phyloP scores from a whole-genome alignment of 2,329 filamentous ascomycete genomes.

The Colletotrichum tanaceti region DNA sequence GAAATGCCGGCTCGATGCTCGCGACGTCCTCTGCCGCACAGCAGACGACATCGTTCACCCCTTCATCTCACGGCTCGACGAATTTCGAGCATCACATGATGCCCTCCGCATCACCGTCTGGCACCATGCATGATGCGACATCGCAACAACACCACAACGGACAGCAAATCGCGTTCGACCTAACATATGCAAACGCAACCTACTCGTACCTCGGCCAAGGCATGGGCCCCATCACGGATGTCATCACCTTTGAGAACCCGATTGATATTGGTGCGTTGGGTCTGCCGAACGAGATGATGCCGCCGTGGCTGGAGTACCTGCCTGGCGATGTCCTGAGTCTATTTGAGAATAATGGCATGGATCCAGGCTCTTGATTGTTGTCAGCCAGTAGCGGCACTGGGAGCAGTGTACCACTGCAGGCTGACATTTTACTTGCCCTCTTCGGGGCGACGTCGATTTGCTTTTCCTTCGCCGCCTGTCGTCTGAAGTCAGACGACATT shows the following conservation, averaged over 20 bases:
- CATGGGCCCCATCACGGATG: slow-evolving; percentile 51
- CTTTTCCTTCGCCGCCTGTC: too few relatives aligned
- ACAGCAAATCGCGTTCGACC: slow-evolving; percentile 25
- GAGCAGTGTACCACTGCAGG: background rate
- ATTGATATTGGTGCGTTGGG: slow-evolving; percentile 78
- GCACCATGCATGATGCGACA: slow-evolving; percentile 52
- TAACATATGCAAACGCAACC: slow-evolving; percentile 19
- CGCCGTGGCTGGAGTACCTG: slow-evolving; percentile 78
- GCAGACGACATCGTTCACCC: slow-evolving; percentile 49
- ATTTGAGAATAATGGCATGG: slow-evolving; percentile 53
- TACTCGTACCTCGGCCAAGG: slow-evolving; percentile 44
- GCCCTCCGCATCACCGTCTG: slow-evolving; percentile 55
- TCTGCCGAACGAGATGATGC: slow-evolving; percentile 72
- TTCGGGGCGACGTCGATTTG: too few relatives aligned
- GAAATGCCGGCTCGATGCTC: slow-evolving; percentile 44
- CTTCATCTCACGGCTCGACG: slow-evolving; percentile 56
- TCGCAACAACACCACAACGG: slow-evolving; percentile 32
- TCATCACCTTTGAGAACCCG: slow-evolving; percentile 80
- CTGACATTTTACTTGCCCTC: background rate
- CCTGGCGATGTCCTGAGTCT: slow-evolving; percentile 73
- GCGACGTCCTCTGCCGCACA: slow-evolving; percentile 41
- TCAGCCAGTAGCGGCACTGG: too few relatives aligned
- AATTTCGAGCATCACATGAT: slow-evolving; percentile 57
- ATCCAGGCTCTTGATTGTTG: slow-evolving; percentile 18
- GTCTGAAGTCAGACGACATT: background rate